Conservation (phyloP, 106 monocot genomes). For the Dendrobium chrysotoxum region DNA sequence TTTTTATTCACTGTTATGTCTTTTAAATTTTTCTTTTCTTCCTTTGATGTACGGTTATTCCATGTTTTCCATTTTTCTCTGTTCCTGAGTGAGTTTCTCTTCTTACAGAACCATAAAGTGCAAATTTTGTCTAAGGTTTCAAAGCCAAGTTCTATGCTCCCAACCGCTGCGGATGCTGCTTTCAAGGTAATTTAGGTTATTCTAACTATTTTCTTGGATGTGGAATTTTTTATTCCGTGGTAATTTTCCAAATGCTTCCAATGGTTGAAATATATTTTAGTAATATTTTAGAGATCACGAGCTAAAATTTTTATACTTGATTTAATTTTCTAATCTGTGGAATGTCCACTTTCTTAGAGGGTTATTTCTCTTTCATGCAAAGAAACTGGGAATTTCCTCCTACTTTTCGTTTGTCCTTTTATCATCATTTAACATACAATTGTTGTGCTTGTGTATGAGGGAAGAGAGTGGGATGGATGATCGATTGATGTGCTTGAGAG, state of each 20-base stretch:
- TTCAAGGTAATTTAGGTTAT: conserved; percentile 7
- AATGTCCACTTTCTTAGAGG: not conserved
- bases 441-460: not conserved
- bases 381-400: not conserved
- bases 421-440: not conserved
- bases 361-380: not conserved
- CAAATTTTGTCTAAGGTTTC: not conserved
- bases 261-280: not conserved
- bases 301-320: not conserved
- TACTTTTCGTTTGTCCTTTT: not conserved
- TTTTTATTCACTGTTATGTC: not conserved
- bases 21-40: not conserved
- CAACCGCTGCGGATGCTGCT: not conserved
- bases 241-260: not conserved
- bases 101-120: not conserved
- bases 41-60: not conserved
- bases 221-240: not conserved
- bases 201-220: not conserved
- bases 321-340: not conserved
- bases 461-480: not conserved
- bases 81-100: not conserved
- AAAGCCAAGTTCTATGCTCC: not conserved
- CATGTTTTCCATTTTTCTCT: not conserved
- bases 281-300: not conserved
- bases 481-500: not conserved